phyloP scores from a whole-genome alignment of 306 rosid species.

The Gastrolobium villosum region DNA sequence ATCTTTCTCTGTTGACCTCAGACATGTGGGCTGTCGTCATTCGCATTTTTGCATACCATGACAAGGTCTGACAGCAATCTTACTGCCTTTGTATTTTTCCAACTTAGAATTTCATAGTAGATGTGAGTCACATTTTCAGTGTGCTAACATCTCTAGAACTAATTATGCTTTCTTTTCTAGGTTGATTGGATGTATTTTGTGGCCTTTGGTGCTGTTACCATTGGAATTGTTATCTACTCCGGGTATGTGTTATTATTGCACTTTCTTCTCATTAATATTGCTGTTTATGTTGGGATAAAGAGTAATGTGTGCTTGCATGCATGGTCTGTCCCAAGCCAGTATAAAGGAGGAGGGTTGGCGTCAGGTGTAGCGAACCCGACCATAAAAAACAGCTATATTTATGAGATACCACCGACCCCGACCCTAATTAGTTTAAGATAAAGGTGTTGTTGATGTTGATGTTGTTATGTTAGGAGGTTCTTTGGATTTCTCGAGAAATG shows the following conservation, averaged over 20 bases:
- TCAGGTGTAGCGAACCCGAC: too few species aligned
- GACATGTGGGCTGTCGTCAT: slow-evolving; percentile 98
- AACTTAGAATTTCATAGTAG: neutral
- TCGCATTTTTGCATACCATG: slow-evolving; percentile 87
- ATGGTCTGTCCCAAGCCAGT: too few species aligned
- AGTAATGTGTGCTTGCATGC: too few species aligned
- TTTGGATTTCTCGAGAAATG: slow-evolving; percentile 7
- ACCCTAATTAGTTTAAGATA: too few species aligned
- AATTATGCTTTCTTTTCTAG: slow-evolving; percentile 62
- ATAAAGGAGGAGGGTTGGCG: too few species aligned
- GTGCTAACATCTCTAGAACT: slow-evolving; percentile 45
- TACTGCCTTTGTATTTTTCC: neutral
- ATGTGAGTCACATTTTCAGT: slow-evolving; percentile 4
- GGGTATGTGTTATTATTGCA: slow-evolving; percentile 60
- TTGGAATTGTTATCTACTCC: slow-evolving; percentile 87
- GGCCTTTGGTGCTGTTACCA: slow-evolving; percentile 79
- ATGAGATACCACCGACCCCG: too few species aligned
- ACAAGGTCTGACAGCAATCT: slow-evolving; percentile 68
- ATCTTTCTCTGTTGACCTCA: slow-evolving; percentile 91
- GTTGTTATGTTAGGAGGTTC: neutral
- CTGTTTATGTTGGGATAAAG: neutral
- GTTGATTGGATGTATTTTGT: slow-evolving; percentile 97
- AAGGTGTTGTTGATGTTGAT: neutral
- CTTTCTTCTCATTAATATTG: slow-evolving; percentile 17
- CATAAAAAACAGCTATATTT: too few species aligned